Conservation (phyloP, 257 asterid species). For the Salvia miltiorrhiza region DNA sequence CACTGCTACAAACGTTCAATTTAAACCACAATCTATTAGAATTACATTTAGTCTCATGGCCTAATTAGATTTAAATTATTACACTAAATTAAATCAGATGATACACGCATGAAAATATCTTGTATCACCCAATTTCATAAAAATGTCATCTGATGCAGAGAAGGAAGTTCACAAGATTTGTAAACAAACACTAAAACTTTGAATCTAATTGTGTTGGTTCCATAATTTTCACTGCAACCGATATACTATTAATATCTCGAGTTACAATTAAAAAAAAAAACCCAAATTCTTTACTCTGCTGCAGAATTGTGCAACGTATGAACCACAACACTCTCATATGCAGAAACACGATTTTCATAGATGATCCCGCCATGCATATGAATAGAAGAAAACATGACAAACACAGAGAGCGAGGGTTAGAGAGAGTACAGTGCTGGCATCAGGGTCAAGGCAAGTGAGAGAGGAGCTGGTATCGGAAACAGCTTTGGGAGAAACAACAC, state of each 20-base stretch:
- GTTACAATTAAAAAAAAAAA: not conserved
- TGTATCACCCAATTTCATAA: not conserved
- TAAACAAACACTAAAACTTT: not conserved
- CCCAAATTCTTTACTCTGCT: not conserved
- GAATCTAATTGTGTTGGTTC: not conserved
- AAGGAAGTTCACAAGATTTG: not conserved
- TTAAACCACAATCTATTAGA: not conserved
- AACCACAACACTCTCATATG: not conserved
- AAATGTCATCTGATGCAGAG: not conserved
- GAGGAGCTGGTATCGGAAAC: conserved; percentile 58
- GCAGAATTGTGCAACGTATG: not conserved
- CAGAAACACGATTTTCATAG: not conserved
- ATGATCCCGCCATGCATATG: not conserved
- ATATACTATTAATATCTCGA: not conserved
- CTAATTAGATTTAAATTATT: not conserved
- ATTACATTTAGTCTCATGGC: no score
- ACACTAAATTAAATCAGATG: not conserved
- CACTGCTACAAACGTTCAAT: not conserved
- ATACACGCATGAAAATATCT: not conserved
- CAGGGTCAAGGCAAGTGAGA: conserved; percentile 64
- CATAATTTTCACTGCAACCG: not conserved
- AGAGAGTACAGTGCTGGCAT: conserved; percentile 46
- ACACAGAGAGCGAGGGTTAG: not conserved
- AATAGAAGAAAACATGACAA: no score
- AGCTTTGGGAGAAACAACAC: conserved; percentile 56